Evolutionary conservation across 352 stramenopile species (phyloP).

Genomic region (Discostella stelligera): DNA sequence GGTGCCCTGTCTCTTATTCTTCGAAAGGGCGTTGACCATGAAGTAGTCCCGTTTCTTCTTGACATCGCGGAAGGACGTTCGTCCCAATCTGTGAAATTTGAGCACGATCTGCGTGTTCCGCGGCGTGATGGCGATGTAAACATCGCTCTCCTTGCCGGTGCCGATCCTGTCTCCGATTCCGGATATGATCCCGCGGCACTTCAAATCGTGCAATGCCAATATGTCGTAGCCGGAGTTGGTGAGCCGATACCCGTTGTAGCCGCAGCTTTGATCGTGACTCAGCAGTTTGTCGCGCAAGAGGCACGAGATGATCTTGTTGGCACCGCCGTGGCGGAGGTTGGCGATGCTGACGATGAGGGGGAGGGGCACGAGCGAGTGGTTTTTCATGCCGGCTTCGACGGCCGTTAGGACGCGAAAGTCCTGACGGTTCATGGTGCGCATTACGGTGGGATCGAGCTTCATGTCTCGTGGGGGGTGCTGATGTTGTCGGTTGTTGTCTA

Average conservation of each 20-base stretch:
- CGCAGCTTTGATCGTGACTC: constrained; percentile 92
- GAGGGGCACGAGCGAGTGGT: constrained; percentile 96
- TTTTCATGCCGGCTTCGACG: constrained; percentile 97
- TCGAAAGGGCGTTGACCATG: constrained; percentile 82
- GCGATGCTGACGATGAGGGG: constrained; percentile 95
- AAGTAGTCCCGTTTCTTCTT: constrained; percentile 98
- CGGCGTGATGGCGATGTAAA: constrained; percentile 90
- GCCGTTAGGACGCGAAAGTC: constrained; percentile 98
- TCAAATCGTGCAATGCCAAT: constrained; percentile 94
- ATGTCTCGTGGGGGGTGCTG: too few species aligned
- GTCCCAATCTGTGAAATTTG: constrained; percentile 99
- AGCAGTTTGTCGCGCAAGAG: constrained; percentile 98
- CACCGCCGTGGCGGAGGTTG: constrained; percentile 95
- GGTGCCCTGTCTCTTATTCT: constrained; percentile 88
- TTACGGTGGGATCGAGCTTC: constrained; percentile 83
- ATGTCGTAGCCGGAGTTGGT: constrained; percentile 99
- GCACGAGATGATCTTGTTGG: constrained; percentile 95
- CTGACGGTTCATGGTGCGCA: constrained; percentile 82
- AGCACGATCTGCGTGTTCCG: constrained; percentile 96
- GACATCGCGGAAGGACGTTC: constrained; percentile 96
- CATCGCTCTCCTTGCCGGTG: constrained; percentile 98
- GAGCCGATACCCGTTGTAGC: constrained; percentile 94
- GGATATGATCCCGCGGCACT: constrained; percentile 87
- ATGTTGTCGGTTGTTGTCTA: not conserved
- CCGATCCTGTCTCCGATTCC: constrained; percentile 88